A percentile compares a stretch with the other conserved stretches of the same genome.
Conservation (phyloP, 148 eudicot genomes). For the Rhododendron griersonianum region DNA sequence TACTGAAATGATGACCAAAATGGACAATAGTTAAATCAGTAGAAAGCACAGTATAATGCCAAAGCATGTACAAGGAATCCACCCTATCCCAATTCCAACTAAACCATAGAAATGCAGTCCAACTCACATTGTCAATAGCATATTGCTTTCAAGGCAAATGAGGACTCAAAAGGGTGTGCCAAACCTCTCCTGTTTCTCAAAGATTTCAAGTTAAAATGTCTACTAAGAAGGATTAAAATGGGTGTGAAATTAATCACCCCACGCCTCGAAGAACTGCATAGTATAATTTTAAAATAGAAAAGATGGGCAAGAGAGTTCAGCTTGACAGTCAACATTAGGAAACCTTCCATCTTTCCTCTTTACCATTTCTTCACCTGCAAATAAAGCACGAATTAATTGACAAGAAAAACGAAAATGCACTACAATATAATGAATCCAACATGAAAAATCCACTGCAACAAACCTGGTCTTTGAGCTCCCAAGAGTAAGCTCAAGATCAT, state of each 20-base stretch:
- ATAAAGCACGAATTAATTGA: not conserved
- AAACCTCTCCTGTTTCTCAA: not conserved
- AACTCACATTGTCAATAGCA: not conserved
- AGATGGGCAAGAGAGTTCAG: not conserved
- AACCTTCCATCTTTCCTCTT: not conserved
- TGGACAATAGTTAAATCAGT: not conserved
- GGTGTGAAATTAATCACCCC: not conserved
- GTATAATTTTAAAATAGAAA: not conserved
- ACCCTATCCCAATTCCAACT: not conserved
- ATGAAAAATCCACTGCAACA: not conserved
- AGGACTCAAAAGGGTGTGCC: not conserved
- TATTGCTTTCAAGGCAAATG: not conserved
- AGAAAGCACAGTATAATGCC: not conserved
- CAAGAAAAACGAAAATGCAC: not conserved
- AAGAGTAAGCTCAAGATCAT: slow-evolving; percentile 80
- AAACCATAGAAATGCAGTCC: not conserved
- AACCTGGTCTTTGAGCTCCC: slow-evolving; percentile 63
- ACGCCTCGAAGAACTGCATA: not conserved
- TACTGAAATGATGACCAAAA: not conserved
- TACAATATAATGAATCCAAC: not conserved
- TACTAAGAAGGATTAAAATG: not conserved
- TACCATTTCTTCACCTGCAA: slow-evolving; percentile 16
- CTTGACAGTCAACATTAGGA: not conserved
- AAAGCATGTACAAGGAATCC: not conserved
- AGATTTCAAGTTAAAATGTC: slow-evolving; percentile 1